phyloP scores from a whole-genome alignment of 1,284 basidiomycete genomes.

The Melampsora medusae region DNA sequence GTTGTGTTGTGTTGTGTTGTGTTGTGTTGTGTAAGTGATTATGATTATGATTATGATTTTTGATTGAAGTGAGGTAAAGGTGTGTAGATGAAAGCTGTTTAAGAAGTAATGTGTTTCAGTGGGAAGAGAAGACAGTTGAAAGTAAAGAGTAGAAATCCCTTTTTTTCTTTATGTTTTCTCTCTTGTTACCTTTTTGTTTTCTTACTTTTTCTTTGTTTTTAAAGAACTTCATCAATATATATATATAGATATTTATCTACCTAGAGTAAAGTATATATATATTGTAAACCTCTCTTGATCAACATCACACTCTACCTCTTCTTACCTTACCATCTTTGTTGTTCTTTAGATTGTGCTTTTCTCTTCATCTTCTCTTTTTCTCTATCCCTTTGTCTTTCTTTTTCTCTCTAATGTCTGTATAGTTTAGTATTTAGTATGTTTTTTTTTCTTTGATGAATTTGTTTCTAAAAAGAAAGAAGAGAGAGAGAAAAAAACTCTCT shows the following conservation, averaged over 20 bases:
- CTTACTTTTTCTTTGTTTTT: neutral
- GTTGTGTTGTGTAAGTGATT: no score
- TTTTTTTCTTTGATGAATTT: slow-evolving; percentile 9
- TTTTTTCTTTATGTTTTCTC: neutral
- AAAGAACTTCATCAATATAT: no score
- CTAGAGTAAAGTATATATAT: neutral
- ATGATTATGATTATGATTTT: neutral
- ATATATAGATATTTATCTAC: neutral
- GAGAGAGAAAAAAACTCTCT: neutral
- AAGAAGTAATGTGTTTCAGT: neutral
- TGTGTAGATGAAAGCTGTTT: neutral
- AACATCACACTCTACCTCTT: neutral
- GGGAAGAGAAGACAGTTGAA: neutral
- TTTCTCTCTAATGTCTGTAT: slow-evolving; percentile 2
- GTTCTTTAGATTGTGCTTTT: slow-evolving; percentile 2
- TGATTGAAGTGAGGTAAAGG: neutral
- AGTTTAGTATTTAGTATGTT: neutral
- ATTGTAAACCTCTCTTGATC: neutral
- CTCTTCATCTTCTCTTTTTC: neutral
- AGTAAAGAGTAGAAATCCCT: neutral
- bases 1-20: no score
- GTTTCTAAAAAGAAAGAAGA: neutral
- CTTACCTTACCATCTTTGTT: neutral
- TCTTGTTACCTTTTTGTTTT: neutral
- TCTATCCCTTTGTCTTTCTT: neutral